Conservation (phyloP, 192 early-diverging fungal species). For the Backusella morwellensis region DNA sequence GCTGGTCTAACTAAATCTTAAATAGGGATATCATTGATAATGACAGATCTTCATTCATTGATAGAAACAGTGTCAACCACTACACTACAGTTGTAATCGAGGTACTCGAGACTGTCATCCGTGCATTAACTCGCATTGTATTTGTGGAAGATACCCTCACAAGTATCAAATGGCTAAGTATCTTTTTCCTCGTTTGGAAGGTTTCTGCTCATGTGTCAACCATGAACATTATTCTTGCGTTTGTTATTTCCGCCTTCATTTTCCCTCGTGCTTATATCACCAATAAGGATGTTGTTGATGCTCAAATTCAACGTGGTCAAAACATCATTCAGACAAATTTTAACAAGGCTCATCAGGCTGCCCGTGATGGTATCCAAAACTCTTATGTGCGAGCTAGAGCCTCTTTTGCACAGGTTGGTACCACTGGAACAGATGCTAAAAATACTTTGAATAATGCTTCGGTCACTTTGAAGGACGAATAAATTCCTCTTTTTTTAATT, state of each 20-base stretch:
- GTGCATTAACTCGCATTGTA: conserved; percentile 19
- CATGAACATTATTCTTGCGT: conserved; percentile 1
- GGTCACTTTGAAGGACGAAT: conserved; percentile 21
- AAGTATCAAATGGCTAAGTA: conserved; percentile 21
- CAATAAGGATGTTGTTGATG: conserved; percentile 29
- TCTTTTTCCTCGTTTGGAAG: conserved; percentile 20
- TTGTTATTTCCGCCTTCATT: conserved; percentile 20
- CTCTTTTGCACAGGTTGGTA: conserved; percentile 24
- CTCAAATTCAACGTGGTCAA: conserved; percentile 20
- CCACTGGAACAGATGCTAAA: conserved; percentile 32
- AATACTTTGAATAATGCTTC: conserved; percentile 22
- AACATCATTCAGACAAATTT: neutral
- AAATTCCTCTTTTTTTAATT: neutral
- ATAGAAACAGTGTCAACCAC: conserved; percentile 3
- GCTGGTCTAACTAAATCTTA: neutral
- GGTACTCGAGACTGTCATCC: conserved; percentile 8
- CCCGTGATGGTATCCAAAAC: conserved; percentile 7
- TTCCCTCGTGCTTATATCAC: conserved; percentile 24
- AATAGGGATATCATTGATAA: conserved; percentile 11
- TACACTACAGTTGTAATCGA: conserved; percentile 8
- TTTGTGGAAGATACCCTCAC: conserved; percentile 22
- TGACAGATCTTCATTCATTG: conserved; percentile 1
- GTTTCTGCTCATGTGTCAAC: conserved; percentile 24
- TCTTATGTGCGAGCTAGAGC: conserved; percentile 22
- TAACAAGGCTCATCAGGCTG: conserved; percentile 4